Percentiles rank a stretch among this genome's conserved stretches.
Evolutionary conservation across 192 early-diverging fungal genomes (phyloP).

Genomic region (Gorgonomyces haynaldii): DNA sequence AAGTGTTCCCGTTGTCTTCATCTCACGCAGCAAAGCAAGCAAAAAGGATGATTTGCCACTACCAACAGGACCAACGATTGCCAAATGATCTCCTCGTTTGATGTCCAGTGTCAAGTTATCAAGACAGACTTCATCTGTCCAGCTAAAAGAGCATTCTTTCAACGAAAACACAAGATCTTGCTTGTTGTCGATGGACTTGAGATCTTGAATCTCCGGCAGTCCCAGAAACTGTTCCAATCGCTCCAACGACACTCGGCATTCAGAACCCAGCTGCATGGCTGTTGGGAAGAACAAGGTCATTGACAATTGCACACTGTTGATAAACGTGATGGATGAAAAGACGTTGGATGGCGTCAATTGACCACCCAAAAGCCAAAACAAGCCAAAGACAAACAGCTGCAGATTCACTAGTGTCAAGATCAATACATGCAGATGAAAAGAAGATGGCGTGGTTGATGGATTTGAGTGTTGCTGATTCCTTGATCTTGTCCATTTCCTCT

Average conservation of each 20-base stretch:
- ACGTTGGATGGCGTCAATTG: conserved; percentile 17
- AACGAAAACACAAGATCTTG: neutral
- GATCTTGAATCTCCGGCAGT: conserved; percentile 14
- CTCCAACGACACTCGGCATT: conserved; percentile 19
- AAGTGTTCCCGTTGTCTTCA: conserved; percentile 6
- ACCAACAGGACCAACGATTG: conserved; percentile 27
- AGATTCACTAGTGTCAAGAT: neutral
- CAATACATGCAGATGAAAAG: conserved; percentile 11
- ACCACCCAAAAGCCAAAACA: conserved; percentile 17
- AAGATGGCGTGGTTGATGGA: conserved; percentile 25
- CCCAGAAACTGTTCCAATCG: conserved; percentile 21
- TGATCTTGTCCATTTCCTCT: conserved; percentile 16
- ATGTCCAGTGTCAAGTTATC: conserved; percentile 10
- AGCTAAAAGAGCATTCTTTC: conserved; percentile 1
- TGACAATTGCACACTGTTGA: conserved; percentile 10
- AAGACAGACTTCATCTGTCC: conserved; percentile 10
- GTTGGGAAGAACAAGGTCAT: conserved; percentile 19
- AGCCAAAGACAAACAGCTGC: conserved; percentile 15
- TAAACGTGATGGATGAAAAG: conserved; percentile 15
- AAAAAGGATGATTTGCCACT: conserved; percentile 19
- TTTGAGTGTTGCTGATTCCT: conserved; percentile 11
- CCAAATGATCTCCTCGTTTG: conserved; percentile 11
- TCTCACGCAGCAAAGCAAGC: conserved; percentile 25
- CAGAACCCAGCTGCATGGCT: conserved; percentile 8
- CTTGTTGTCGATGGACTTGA: neutral